These are phyloP conservation scores for Pezicula rhizophila DNA, from an alignment of 2,329 filamentous ascomycete species.

Conservation along the genomic window DNA sequence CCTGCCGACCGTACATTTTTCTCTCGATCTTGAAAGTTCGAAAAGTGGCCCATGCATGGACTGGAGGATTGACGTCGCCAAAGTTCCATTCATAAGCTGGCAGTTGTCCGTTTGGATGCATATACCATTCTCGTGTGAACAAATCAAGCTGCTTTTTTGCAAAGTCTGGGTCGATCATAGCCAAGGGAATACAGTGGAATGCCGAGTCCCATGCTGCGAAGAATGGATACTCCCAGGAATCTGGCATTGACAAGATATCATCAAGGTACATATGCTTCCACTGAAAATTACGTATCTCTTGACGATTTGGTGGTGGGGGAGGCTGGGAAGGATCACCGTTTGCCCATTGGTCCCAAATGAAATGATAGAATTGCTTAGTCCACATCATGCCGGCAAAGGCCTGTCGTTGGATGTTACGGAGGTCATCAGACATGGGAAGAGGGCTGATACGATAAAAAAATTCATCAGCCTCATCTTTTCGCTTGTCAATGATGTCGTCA, in stretches of 20 bases:
- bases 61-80: constrained; percentile 91
- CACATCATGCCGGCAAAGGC: constrained; percentile 97
- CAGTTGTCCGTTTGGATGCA: constrained; percentile 93
- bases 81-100: constrained; percentile 97
- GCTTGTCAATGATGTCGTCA: constrained; percentile 82
- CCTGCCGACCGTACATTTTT: constrained; percentile 91
- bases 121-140: constrained; percentile 97
- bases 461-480: constrained; percentile 86
- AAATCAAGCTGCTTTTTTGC: constrained; percentile 97
- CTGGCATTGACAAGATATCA: constrained; percentile 94
- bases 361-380: constrained; percentile 96
- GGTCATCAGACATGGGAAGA: constrained; percentile 85
- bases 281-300: constrained; percentile 74
- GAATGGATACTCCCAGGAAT: constrained; percentile 98
- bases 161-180: constrained; percentile 97
- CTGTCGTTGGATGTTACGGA: constrained; percentile 91
- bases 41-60: constrained; percentile 95
- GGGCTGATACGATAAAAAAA: constrained; percentile 94
- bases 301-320: constrained; percentile 74
- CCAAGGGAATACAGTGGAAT: constrained; percentile 91
- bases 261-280: constrained; percentile 96
- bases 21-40: constrained; percentile 97
- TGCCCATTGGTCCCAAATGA: constrained; percentile 97
- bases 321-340: constrained; percentile 87
- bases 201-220: constrained; percentile 97